Conservation (phyloP, 73 alveolate genomes). For the Paramecium caudatum region DNA sequence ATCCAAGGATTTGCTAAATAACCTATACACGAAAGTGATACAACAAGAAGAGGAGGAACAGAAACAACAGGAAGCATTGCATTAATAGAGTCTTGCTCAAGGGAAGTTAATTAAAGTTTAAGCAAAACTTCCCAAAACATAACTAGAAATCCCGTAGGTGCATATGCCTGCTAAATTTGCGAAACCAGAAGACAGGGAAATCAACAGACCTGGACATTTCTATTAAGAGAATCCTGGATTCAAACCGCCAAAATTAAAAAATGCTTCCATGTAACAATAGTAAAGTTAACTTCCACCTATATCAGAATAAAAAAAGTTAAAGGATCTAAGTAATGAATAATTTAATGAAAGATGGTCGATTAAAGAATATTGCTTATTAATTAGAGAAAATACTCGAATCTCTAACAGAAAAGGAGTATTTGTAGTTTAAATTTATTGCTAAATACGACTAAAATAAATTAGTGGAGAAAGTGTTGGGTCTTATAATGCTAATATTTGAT, state of each 20-base stretch:
- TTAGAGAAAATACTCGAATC: conserved; percentile 73
- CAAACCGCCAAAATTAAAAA: conserved; percentile 47
- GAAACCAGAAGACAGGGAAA: conserved; percentile 53
- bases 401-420: conserved; percentile 68
- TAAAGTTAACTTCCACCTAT: conserved; percentile 38
- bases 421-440: conserved; percentile 64
- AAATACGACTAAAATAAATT: conserved; percentile 73
- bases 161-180: conserved; percentile 63
- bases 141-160: conserved; percentile 53
- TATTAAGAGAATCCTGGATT: conserved; percentile 65
- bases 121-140: conserved; percentile 48
- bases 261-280: background rate
- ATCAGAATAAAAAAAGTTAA: conserved; percentile 62
- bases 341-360: conserved; percentile 1
- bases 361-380: conserved; percentile 68
- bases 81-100: background rate
- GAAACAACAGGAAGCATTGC: conserved; percentile 5
- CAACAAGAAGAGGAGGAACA: conserved; percentile 66
- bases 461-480: conserved; percentile 64
- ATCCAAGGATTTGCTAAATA: conserved; percentile 73
- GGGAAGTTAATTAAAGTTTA: conserved; percentile 45
- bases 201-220: conserved; percentile 74
- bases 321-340: conserved; percentile 52
- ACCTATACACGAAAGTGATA: conserved; percentile 66
- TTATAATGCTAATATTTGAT: conserved; percentile 72